These are phyloP conservation scores for Tolypocladium paradoxum DNA, from an alignment of 2,329 filamentous ascomycete genomes.

Conservation along the genomic window DNA sequence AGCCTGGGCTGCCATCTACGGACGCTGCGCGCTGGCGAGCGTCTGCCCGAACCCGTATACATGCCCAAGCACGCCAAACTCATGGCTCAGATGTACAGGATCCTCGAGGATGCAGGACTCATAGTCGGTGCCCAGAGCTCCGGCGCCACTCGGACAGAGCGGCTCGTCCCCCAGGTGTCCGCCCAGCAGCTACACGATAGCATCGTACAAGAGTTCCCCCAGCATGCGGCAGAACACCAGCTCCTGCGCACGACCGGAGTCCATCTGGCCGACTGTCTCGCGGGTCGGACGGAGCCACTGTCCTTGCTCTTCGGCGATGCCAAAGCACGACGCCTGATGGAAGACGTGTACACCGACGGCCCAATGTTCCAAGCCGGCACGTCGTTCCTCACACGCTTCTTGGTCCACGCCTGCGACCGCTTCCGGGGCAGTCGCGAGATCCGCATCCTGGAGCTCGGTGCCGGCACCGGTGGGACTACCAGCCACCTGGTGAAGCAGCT, in stretches of 20 bases:
- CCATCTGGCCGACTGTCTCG: slow-evolving; percentile 24
- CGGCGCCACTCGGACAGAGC: no score
- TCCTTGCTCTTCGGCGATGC: slow-evolving; percentile 25
- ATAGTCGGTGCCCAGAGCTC: no score
- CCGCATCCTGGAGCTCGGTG: slow-evolving; percentile 31
- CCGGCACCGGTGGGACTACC: slow-evolving; percentile 31
- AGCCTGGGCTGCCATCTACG: no score
- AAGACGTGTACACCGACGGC: slow-evolving; percentile 23
- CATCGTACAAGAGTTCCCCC: neutral
- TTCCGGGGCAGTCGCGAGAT: slow-evolving; percentile 7
- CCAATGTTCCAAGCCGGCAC: slow-evolving; percentile 13
- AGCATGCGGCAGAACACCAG: neutral
- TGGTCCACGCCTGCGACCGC: no score
- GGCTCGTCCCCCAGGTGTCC: neutral
- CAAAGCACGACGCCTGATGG: slow-evolving; percentile 15
- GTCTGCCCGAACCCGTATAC: no score
- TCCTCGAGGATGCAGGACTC: no score
- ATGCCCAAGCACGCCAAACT: no score
- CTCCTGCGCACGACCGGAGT: slow-evolving; percentile 11
- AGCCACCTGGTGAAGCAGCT: slow-evolving; percentile 17
- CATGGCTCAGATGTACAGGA: no score
- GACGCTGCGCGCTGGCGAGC: no score
- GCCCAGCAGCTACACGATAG: neutral
- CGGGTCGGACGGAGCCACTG: slow-evolving; percentile 23
- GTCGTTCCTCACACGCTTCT: slow-evolving; percentile 5